Evolutionary conservation across 257 asterid genomes (phyloP).

Genomic region (Ehretia macrophylla): DNA sequence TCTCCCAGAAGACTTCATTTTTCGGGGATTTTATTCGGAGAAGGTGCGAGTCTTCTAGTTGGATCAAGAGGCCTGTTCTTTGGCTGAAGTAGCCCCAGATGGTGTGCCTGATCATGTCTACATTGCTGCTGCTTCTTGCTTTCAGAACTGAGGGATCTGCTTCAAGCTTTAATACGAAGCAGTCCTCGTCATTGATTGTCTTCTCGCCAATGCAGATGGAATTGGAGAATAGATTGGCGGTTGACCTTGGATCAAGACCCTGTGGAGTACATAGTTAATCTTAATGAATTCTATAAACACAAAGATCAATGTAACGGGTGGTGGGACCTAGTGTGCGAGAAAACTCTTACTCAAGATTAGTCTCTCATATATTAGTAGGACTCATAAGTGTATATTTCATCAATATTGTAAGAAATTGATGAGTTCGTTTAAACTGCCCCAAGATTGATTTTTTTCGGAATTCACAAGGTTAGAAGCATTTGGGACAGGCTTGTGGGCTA

Average conservation of each 20-base stretch:
- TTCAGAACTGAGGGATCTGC: slow-evolving; percentile 48
- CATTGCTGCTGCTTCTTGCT: slow-evolving; percentile 78
- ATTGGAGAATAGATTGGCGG: slow-evolving; percentile 78
- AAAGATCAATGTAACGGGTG: background rate
- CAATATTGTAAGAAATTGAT: too few species aligned
- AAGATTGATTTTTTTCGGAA: too few species aligned
- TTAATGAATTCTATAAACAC: background rate
- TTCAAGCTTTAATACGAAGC: slow-evolving; percentile 74
- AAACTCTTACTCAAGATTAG: too few species aligned
- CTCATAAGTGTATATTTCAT: too few species aligned
- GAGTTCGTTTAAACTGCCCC: too few species aligned
- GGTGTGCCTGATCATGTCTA: slow-evolving; percentile 70
- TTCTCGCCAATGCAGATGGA: slow-evolving; percentile 86
- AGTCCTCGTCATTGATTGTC: slow-evolving; percentile 48
- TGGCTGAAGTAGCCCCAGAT: slow-evolving; percentile 91
- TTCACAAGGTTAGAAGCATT: too few species aligned
- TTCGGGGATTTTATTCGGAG: slow-evolving; percentile 42
- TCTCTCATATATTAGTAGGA: too few species aligned
- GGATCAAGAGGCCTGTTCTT: slow-evolving; percentile 64
- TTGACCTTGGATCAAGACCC: slow-evolving; percentile 94
- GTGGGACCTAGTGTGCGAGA: too few species aligned
- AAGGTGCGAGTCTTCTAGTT: slow-evolving; percentile 59
- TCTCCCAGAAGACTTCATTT: slow-evolving; percentile 77
- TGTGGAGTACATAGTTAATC: slow-evolving; percentile 13
- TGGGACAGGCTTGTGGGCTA: too few species aligned